Evolutionary conservation across 257 asterid genomes (phyloP), one percentile per base, ranked within the genome.

Genomic region (Orobanche coerulescens): DNA sequence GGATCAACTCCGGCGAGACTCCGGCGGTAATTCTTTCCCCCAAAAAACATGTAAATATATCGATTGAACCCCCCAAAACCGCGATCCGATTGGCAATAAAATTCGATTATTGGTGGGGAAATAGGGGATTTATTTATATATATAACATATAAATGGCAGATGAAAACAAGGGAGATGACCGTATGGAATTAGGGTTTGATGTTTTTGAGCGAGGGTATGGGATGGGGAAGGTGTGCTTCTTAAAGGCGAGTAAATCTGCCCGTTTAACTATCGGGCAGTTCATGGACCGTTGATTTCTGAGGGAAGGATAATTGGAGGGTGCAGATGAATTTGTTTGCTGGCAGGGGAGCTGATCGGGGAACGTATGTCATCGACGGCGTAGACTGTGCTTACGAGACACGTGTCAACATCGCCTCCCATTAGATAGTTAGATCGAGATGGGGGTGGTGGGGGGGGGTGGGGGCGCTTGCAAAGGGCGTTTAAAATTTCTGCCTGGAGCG

Each of bases 241-340:
- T 91, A 87, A 85, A 85, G 97, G 94, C 85, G 78, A 64, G 46
- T 77, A 73, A 94, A 82, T 85, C 95, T 87, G 82, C 94, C 97
- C 97, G 82, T 14, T 26, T 0, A 1, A 49, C 64, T 26, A 16
- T 51, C 79, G 97, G 97, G 97, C 95, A 87, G 81, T 2, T 15
- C 57, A 1, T 24, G 28, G 47, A 22, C 79, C 87, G 86, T 83
- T 5, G 64, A 79, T 65, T 18, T 1, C 6, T 4, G 4, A 7
- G 18, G 50, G 28, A 16, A 5, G 49, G 6, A 18, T 57, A 48
- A 87, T 83, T 90, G 1, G 24, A 78, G 66, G 93, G 94, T 0
- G 10, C 1, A 2, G 5, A 19, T 60, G 14, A 47, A 8, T 76
- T 74, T 54, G 81, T 79, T 77, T 66, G 90, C 88, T 84, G 94